phyloP scores from a whole-genome alignment of 495 filamentous ascomycete genomes.

The Extremus antarcticus region DNA sequence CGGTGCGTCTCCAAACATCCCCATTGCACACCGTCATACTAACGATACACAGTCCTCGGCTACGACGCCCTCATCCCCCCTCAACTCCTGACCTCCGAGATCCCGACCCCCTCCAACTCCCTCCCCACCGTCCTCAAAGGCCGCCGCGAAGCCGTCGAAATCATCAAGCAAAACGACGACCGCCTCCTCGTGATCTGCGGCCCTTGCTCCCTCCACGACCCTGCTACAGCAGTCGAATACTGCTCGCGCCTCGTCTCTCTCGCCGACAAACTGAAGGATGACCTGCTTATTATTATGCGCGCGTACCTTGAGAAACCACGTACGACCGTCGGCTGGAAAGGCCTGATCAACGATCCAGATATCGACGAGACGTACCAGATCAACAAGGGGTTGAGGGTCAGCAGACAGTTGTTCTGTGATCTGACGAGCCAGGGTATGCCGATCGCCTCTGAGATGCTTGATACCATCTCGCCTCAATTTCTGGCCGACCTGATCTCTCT shows the following conservation, averaged over 20 bases:
- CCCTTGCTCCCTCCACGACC: conserved; percentile 96
- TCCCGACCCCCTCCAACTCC: conserved; percentile 48
- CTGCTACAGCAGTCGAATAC: conserved; percentile 78
- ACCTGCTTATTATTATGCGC: conserved; percentile 90
- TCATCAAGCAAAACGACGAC: conserved; percentile 72
- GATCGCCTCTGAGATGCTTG: conserved; percentile 94
- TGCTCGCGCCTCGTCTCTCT: conserved; percentile 62
- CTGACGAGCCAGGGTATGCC: conserved; percentile 79
- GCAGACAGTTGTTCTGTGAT: conserved; percentile 80
- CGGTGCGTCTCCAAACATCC: conserved; percentile 18
- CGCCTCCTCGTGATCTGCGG: conserved; percentile 89
- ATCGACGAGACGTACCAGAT: conserved; percentile 97
- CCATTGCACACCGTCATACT: background rate
- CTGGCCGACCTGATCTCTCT: conserved; percentile 90
- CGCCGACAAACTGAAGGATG: conserved; percentile 61
- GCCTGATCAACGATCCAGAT: conserved; percentile 96
- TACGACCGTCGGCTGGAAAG: conserved; percentile 99
- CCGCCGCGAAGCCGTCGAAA: conserved; percentile 67
- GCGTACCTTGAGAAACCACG: conserved; percentile 98
- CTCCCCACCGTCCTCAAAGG: conserved; percentile 64
- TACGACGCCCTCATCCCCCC: conserved; percentile 93
- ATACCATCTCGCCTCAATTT: conserved; percentile 96
- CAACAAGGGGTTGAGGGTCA: conserved; percentile 92
- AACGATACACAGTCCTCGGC: conserved; percentile 59
- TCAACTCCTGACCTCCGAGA: conserved; percentile 73